Conservation (phyloP, 306 rosid genomes). For the Malus sieversii region DNA sequence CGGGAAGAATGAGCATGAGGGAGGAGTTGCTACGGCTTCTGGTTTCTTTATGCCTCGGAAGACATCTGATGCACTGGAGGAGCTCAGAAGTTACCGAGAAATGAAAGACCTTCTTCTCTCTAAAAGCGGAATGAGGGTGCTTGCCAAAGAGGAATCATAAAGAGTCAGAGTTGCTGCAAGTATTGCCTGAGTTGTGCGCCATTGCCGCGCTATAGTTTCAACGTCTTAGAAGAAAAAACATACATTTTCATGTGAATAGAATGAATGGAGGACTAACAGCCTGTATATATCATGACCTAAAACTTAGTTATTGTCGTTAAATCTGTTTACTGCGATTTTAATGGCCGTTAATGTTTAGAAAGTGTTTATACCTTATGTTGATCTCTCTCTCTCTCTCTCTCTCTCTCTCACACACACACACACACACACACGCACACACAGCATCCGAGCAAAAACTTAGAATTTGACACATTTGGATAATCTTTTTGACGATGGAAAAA, state of each 20-base stretch:
- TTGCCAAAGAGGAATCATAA: constrained; percentile 16
- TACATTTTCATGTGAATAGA: neutral
- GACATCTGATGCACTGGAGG: constrained; percentile 78
- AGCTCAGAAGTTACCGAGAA: constrained; percentile 65
- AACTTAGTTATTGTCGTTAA: neutral
- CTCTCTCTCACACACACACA: neutral
- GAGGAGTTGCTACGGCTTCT: constrained; percentile 46
- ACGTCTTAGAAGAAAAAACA: neutral
- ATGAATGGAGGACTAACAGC: neutral
- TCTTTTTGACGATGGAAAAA: neutral
- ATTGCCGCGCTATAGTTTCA: neutral
- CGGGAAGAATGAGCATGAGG: constrained; percentile 41
- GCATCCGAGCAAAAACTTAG: neutral
- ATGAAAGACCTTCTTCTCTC: constrained; percentile 65
- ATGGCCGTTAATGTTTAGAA: neutral
- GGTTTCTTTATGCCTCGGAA: constrained; percentile 54
- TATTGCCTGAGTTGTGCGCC: neutral
- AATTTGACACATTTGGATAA: neutral
- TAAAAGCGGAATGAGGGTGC: constrained; percentile 17
- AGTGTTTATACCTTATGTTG: neutral
- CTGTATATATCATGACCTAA: neutral
- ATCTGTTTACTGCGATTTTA: neutral
- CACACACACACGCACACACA: neutral
- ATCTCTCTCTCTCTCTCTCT: neutral
- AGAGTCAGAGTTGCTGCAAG: neutral